Evolutionary conservation across 2,329 filamentous ascomycete genomes (phyloP).

Genomic region (Lasiodiplodia citricola): DNA sequence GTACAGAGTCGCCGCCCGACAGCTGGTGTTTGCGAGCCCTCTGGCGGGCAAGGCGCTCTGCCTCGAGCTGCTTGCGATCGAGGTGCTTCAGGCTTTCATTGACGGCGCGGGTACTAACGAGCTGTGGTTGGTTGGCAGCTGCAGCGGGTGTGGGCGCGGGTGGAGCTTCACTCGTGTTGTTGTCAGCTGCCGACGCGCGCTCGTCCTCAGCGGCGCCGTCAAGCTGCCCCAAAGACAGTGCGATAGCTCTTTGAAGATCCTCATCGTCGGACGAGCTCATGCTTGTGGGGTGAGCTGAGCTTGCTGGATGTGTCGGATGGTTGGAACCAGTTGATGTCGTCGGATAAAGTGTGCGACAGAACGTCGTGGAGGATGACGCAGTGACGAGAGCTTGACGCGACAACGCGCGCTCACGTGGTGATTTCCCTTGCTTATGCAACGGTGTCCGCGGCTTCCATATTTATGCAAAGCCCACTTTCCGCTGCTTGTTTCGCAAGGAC

Average conservation of each 20-base stretch:
- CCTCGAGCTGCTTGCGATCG: conserved; percentile 83
- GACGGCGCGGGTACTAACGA: neutral
- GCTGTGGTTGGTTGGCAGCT: conserved; percentile 17
- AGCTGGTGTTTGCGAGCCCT: conserved; percentile 64
- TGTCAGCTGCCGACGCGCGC: neutral
- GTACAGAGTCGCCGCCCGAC: conserved; percentile 8
- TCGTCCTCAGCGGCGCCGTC: neutral
- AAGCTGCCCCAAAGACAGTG: conserved; percentile 32
- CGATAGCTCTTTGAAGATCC: conserved; percentile 35
- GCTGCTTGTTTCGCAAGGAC: neutral
- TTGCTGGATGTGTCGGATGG: neutral
- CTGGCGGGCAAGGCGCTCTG: conserved; percentile 75
- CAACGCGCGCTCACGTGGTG: conserved; percentile 8
- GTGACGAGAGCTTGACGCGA: conserved; percentile 10
- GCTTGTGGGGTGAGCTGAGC: conserved; percentile 30
- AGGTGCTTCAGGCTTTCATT: conserved; percentile 50
- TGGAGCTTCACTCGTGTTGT: conserved; percentile 20
- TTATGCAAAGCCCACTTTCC: neutral
- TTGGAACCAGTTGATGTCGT: neutral
- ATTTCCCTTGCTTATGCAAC: neutral
- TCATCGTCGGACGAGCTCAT: conserved; percentile 36
- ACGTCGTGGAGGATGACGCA: neutral
- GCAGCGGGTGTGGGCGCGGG: neutral
- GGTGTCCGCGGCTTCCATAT: neutral
- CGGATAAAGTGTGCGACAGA: neutral